Percentiles rank a stretch among this genome's conserved stretches.
These are phyloP conservation scores for Neonothopanus nambi DNA, from an alignment of 1,284 basidiomycete species.

Conservation along the genomic window DNA sequence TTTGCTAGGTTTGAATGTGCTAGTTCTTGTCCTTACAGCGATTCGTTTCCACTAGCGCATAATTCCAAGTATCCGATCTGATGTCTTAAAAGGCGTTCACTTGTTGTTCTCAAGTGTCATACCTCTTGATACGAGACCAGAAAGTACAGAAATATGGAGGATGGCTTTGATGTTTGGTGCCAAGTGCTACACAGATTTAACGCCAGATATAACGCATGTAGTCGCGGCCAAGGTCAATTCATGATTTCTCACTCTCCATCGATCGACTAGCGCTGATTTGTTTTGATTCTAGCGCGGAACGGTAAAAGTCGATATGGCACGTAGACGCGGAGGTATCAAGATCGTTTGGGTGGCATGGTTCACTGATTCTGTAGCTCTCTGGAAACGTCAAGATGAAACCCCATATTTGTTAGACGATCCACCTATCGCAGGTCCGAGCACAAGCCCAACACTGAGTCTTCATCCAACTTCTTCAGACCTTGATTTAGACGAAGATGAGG, in stretches of 20 bases:
- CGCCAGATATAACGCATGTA: slow-evolving; percentile 78
- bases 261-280: slow-evolving; percentile 3
- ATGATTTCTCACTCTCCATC: not conserved
- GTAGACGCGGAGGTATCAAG: slow-evolving; percentile 66
- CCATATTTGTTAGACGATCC: slow-evolving; percentile 67
- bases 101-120: slow-evolving; percentile 94
- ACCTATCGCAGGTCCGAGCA: slow-evolving; percentile 31
- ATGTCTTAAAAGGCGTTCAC: slow-evolving; percentile 75
- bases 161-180: slow-evolving; percentile 90
- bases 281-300: slow-evolving; percentile 67
- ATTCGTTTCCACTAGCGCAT: slow-evolving; percentile 56
- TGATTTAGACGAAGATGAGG: slow-evolving; percentile 64
- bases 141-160: slow-evolving; percentile 86
- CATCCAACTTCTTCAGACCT: slow-evolving; percentile 65
- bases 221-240: slow-evolving; percentile 77
- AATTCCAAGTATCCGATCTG: slow-evolving; percentile 77
- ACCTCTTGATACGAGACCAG: slow-evolving; percentile 78
- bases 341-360: slow-evolving; percentile 92
- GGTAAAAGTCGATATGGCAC: slow-evolving; percentile 85
- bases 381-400: slow-evolving; percentile 74
- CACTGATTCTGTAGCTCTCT: slow-evolving; percentile 80
- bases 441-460: slow-evolving; percentile 46
- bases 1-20: slow-evolving; percentile 16
- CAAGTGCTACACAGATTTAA: slow-evolving; percentile 70
- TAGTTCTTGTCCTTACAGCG: slow-evolving; percentile 7